Evolutionary conservation across 805 yeast species (phyloP), one percentile per base, ranked within the genome.

Genomic region (Cephaloascus albidus): DNA sequence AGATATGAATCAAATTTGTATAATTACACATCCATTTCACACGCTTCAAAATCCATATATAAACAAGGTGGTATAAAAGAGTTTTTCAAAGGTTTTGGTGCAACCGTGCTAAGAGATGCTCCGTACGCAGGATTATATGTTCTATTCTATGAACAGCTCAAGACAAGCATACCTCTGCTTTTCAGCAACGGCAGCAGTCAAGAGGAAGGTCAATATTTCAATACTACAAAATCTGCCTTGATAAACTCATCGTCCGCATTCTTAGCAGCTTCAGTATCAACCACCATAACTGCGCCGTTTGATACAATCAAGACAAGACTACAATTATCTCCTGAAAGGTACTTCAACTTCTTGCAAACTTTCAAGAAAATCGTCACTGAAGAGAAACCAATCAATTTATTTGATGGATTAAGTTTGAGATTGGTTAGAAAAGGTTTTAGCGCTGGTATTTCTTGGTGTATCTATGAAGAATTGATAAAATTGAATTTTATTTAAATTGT

Each of bases 381-480:
- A 50, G 89, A 62, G 58, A 81, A 66, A 4, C 47, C 70, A 19
- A 45, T 58, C 19, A 73, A 79, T 36, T 63, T 93, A 39, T 89
- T 93, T 56, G 81, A 86, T 56, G 98, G 98, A 0, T 61, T 93
- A 23, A 74, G 86, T 33, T 67, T 93, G 48, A 68, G 98, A 46
- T 68, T 93, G 37, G 70, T 82, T 3, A 70, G 97, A 49, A 93
- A 93, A 60, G 96, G 90, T 0, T 57, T 85, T 36, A 84, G 95
- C 58, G 90, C 97, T 0, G 97, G 96, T 1, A 87, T 93, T 44
- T 88, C 96, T 37, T 93, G 98, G 98, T 86, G 96, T 43, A 81
- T 93, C 18, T 93, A 90, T 56, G 98, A 93, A 58, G 97, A 93
- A 54, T 61, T 90, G 40, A 74, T 90, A 32, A 73, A 72, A 36